Base-by-base conservation (phyloP, 768 basidiomycete species). In the Candolleomyces aberdarensis region DNA sequence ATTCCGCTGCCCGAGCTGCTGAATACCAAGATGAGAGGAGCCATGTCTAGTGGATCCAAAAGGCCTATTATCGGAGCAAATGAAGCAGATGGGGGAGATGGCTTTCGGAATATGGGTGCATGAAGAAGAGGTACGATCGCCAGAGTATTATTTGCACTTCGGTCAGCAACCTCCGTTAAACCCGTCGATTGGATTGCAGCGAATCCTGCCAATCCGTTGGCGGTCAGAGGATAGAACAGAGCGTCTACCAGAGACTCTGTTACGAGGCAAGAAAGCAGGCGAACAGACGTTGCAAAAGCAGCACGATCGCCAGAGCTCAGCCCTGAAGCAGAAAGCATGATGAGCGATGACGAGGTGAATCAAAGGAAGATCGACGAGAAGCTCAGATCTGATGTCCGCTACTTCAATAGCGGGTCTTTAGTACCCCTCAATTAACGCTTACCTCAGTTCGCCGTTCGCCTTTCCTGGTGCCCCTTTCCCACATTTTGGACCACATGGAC, bases 11-110 rank as follows among this genome's bases (percentile, higher is more conserved):
- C 14, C 19, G 17, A 19, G 14, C 20, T 41, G 11, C 53, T 36
- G 15, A 56, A 43, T 17, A 76, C 75, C 58, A 80, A 76, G 41
- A 82, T 73, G 19, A 76, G 52, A 2, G 81, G 78, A 59, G 77
- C 56, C 81, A 85, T 83, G 66, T 85, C 84, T 49, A 82, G 68
- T 32, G 83, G 84, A 69, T 85, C 83, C 22, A 85, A 71, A 10
- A 85, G 71, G 5, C 78, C 78, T 22, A 85, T 82, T 62, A 36
- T 36, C 36, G 36, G 36, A 36, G 11, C 36, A 36, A 36, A 11
- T 36, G 36, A 36, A 36, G 3, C 11, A 36, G 76, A 76, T 31
- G 64, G 71, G n/a, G 70, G 72, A 13, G 63, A 53, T 41, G 75
- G 70, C 10, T 65, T 65, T 57, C 76, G 78, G 66, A 83, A 76